Conservation (phyloP, 78 protist species). For the Protostelium mycophagum region DNA sequence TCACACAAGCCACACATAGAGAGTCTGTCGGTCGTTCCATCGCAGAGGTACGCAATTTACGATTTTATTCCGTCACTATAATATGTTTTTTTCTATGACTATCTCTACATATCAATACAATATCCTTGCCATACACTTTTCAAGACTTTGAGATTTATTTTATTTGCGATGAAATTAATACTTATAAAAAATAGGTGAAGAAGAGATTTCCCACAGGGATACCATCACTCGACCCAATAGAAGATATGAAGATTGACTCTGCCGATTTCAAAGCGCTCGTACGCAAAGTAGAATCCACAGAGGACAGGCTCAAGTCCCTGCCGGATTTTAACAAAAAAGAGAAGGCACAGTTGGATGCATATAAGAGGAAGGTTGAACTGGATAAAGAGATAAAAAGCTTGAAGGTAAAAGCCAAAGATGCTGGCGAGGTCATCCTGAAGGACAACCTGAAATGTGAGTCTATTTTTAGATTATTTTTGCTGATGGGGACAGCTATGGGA, state of each 20-base stretch:
- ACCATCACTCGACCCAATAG: conserved; percentile 86
- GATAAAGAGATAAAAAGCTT: conserved; percentile 29
- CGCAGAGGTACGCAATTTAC: neutral
- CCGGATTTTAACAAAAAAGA: conserved; percentile 17
- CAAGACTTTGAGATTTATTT: conserved; percentile 21
- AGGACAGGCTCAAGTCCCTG: conserved; percentile 10
- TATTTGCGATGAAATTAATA: conserved; percentile 2
- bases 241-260: conserved; percentile 82
- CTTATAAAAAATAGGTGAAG: conserved; percentile 33
- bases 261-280: conserved; percentile 18
- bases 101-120: neutral
- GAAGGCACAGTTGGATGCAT: conserved; percentile 17
- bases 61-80: no score
- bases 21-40: neutral
- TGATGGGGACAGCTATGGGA: conserved; percentile 29
- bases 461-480: neutral
- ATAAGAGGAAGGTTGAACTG: conserved; percentile 21
- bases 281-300: conserved; percentile 49
- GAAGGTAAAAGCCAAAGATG: conserved; percentile 22
- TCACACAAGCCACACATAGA: neutral
- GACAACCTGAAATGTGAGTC: conserved; percentile 55
- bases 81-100: neutral
- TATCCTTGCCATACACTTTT: neutral
- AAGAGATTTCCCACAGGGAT: conserved; percentile 49
- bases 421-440: conserved; percentile 57